Evolutionary conservation across 2,329 filamentous ascomycete species (phyloP).

Genomic region (Curvularia verruculosa): DNA sequence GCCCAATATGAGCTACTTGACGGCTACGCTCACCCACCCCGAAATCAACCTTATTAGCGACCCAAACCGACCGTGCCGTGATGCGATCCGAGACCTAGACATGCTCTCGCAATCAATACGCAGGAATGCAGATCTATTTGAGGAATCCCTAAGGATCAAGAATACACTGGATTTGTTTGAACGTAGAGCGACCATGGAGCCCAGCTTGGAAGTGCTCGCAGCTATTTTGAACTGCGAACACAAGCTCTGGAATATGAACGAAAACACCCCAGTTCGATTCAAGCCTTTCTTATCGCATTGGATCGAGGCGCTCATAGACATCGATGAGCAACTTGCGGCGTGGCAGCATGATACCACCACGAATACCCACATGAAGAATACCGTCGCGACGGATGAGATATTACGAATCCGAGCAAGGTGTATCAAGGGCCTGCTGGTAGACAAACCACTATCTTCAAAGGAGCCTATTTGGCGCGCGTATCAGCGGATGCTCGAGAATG

Average conservation of each 20-base stretch:
- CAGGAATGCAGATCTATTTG: conserved; percentile 1
- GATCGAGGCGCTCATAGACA: conserved; percentile 44
- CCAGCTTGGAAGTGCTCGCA: conserved; percentile 33
- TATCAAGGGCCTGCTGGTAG: conserved; percentile 36
- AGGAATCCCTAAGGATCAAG: conserved; percentile 36
- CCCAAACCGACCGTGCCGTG: conserved; percentile 20
- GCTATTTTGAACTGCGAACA: conserved; percentile 47
- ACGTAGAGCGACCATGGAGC: conserved; percentile 19
- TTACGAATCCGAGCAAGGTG: conserved; percentile 29
- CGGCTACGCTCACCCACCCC: conserved; percentile 29
- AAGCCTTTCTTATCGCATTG: conserved; percentile 52
- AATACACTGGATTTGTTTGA: conserved; percentile 42
- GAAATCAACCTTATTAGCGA: conserved; percentile 36
- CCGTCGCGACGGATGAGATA: conserved; percentile 25
- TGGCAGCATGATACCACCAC: background rate
- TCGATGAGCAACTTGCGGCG: conserved; percentile 6
- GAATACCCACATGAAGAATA: conserved; percentile 3
- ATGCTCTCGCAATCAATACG: conserved; percentile 3
- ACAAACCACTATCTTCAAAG: background rate
- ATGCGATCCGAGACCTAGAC: conserved; percentile 22
- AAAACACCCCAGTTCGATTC: conserved; percentile 35
- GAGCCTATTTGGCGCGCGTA: conserved; percentile 27
- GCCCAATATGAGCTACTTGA: conserved; percentile 36
- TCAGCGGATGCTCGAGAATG: conserved; percentile 17
- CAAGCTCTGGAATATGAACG: conserved; percentile 41